Conservation (phyloP, 495 filamentous ascomycete species). For the Cladorrhinum samala region DNA sequence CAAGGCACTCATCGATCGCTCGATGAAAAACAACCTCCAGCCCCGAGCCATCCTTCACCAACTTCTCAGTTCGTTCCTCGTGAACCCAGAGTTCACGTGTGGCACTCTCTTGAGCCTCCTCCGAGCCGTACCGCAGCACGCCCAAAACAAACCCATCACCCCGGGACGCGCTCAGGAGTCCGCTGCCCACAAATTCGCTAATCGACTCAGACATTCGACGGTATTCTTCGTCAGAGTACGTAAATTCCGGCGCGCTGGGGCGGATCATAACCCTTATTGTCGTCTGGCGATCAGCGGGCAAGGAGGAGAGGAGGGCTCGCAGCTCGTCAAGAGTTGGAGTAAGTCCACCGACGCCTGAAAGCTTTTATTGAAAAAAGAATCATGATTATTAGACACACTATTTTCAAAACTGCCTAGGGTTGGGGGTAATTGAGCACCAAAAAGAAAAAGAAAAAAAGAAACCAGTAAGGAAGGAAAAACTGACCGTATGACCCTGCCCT, state of each 20-base stretch:
- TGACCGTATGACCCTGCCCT: constrained; percentile 32
- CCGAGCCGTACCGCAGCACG: too few species aligned
- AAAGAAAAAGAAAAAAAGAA: too few species aligned
- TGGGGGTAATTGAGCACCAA: too few species aligned
- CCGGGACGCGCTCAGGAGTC: constrained; percentile 18
- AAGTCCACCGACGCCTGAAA: constrained; percentile 30
- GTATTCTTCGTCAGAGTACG: constrained; percentile 33
- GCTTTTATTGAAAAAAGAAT: too few species aligned
- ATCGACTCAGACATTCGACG: constrained; percentile 27
- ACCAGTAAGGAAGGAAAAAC: not conserved
- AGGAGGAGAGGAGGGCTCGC: constrained; percentile 4
- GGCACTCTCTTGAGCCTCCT: too few species aligned
- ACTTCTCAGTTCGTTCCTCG: constrained; percentile 13
- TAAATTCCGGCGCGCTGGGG: constrained; percentile 39
- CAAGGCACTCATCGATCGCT: constrained; percentile 39
- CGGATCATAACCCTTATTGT: constrained; percentile 40
- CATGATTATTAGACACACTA: too few species aligned
- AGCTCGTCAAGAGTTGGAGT: constrained; percentile 29
- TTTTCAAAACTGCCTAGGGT: too few species aligned
- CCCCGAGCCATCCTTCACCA: constrained; percentile 22
- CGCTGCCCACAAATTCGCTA: constrained; percentile 18
- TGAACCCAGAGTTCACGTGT: too few species aligned
- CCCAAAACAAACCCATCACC: constrained; percentile 46
- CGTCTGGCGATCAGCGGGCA: constrained; percentile 1
- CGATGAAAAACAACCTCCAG: constrained; percentile 34